A percentile compares a stretch with the other conserved stretches of the same genome.
Conservation (phyloP, 495 filamentous ascomycete genomes). For the Pyronema omphalodes region DNA sequence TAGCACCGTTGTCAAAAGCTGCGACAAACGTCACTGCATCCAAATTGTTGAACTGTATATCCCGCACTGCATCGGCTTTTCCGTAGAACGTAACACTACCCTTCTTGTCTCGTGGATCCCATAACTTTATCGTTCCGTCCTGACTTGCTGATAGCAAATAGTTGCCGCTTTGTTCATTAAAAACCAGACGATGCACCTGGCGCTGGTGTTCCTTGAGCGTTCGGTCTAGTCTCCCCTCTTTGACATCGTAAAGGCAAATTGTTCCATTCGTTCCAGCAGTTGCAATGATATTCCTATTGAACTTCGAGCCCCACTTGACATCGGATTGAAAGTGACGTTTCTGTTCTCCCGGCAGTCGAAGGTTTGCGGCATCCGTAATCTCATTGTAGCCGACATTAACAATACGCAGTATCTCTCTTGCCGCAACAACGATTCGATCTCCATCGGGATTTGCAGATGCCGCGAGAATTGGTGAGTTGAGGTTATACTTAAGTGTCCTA, state of each 20-base stretch:
- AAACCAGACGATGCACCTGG: constrained; percentile 78
- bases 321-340: constrained; percentile 31
- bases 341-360: constrained; percentile 16
- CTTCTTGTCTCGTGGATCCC: constrained; percentile 45
- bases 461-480: constrained; percentile 16
- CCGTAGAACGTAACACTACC: constrained; percentile 41
- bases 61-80: constrained; percentile 62
- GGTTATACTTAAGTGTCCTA: constrained; percentile 13
- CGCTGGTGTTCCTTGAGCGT: constrained; percentile 50
- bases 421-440: constrained; percentile 18
- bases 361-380: constrained; percentile 13
- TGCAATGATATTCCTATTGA: constrained; percentile 40
- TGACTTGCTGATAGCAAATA: constrained; percentile 78
- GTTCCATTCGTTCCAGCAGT: constrained; percentile 56
- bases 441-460: constrained; percentile 17
- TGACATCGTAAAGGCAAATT: constrained; percentile 41
- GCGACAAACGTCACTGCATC: constrained; percentile 77
- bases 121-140: constrained; percentile 72
- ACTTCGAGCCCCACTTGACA: constrained; percentile 46
- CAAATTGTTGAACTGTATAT: constrained; percentile 30
- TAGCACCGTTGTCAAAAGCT: constrained; percentile 52
- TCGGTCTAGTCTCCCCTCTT: constrained; percentile 13
- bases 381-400: constrained; percentile 12
- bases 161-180: constrained; percentile 64
- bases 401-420: constrained; percentile 15